Evolutionary conservation across 805 yeast genomes (phyloP).

Genomic region (Candida tibetensis): DNA sequence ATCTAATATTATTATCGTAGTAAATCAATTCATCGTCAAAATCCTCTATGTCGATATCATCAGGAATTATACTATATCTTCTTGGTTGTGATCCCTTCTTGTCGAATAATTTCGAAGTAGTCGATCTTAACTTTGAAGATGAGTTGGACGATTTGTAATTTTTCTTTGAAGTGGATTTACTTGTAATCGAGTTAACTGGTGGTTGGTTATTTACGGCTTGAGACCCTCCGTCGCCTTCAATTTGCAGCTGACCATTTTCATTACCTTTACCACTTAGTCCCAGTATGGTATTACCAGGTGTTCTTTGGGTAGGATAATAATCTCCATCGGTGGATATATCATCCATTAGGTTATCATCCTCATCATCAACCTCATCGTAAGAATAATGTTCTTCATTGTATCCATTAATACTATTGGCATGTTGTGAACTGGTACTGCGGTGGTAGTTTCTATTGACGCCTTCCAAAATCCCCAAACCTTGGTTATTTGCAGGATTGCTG

Average conservation of each 20-base stretch:
- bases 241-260: background rate
- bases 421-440: constrained; percentile 8
- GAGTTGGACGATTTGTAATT: constrained; percentile 31
- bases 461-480: constrained; percentile 15
- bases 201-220: background rate
- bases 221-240: background rate
- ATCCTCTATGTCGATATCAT: constrained; percentile 54
- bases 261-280: background rate
- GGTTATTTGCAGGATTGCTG: constrained; percentile 1
- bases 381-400: constrained; percentile 28
- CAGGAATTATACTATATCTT: constrained; percentile 69
- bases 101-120: constrained; percentile 72
- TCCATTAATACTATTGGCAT: constrained; percentile 19
- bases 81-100: constrained; percentile 69
- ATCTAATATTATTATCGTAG: constrained; percentile 40
- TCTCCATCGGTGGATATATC: constrained; percentile 33
- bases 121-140: constrained; percentile 53
- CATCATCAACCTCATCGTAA: constrained; percentile 23
- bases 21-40: constrained; percentile 52
- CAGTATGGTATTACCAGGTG: constrained; percentile 3
- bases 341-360: constrained; percentile 21
- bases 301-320: constrained; percentile 8
- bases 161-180: constrained; percentile 23
- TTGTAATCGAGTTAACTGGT: constrained; percentile 9
- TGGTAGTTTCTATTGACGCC: constrained; percentile 7